Conservation (phyloP, 1,284 basidiomycete species). For the Cutaneotrichosporon mucoides region DNA sequence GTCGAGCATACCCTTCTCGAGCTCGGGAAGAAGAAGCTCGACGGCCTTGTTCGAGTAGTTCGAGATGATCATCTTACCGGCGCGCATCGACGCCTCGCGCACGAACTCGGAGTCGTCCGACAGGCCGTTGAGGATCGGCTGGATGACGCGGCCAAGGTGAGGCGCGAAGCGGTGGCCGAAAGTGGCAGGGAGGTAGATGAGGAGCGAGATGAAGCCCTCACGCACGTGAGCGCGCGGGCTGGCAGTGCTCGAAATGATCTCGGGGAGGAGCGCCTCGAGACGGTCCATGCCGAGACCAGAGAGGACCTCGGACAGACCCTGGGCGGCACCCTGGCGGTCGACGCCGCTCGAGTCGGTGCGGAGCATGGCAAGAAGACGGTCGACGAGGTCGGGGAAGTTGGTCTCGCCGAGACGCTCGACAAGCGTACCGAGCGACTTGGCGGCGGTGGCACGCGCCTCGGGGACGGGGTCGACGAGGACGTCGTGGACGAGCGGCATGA, state of each 20-base stretch:
- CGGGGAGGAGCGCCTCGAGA: slow-evolving; percentile 88
- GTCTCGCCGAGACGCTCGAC: slow-evolving; percentile 93
- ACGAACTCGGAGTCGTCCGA: slow-evolving; percentile 93
- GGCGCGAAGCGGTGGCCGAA: slow-evolving; percentile 93
- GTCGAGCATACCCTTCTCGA: slow-evolving; percentile 94
- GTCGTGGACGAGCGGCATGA: slow-evolving; percentile 85
- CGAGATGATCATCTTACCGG: slow-evolving; percentile 97
- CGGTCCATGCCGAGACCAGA: slow-evolving; percentile 96
- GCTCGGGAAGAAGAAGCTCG: slow-evolving; percentile 87
- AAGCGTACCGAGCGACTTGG: slow-evolving; percentile 93
- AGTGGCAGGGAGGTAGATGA: slow-evolving; percentile 93
- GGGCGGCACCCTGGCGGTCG: slow-evolving; percentile 92
- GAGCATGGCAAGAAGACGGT: slow-evolving; percentile 80
- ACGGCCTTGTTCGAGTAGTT: slow-evolving; percentile 92
- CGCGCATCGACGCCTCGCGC: slow-evolving; percentile 93
- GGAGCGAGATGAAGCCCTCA: slow-evolving; percentile 96
- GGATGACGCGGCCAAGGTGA: slow-evolving; percentile 89
- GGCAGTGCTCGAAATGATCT: slow-evolving; percentile 86
- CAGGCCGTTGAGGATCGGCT: slow-evolving; percentile 86
- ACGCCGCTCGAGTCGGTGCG: slow-evolving; percentile 94
- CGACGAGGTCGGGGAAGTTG: slow-evolving; percentile 93
- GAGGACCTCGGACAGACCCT: slow-evolving; percentile 93
- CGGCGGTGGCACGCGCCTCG: slow-evolving; percentile 93
- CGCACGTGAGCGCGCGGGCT: slow-evolving; percentile 87
- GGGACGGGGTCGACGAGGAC: slow-evolving; percentile 95